These are phyloP conservation scores for Myxozyma neotropica DNA, from an alignment of 805 yeast species.

Conservation along the genomic window DNA sequence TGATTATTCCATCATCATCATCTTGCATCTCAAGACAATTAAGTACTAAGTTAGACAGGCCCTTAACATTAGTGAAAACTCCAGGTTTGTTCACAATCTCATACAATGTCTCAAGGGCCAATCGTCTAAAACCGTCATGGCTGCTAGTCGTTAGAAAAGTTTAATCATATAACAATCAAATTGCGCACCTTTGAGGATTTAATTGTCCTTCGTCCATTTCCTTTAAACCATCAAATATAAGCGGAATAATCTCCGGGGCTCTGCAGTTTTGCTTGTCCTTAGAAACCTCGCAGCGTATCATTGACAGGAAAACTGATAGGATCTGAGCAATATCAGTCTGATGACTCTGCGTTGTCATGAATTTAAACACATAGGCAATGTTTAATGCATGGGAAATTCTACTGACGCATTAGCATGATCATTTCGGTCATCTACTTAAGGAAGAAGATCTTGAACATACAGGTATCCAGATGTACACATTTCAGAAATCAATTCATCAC, in stretches of 20 bases:
- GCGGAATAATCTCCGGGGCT: background rate
- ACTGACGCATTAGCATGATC: background rate
- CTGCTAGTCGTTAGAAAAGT: background rate
- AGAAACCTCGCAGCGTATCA: background rate
- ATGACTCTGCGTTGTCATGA: background rate
- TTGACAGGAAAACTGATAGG: background rate
- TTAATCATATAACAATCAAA: background rate
- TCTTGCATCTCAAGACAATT: background rate
- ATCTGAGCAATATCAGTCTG: background rate
- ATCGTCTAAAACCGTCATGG: background rate
- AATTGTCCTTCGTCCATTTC: background rate
- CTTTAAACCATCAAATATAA: background rate
- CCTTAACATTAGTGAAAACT: background rate
- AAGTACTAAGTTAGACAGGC: background rate
- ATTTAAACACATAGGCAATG: background rate
- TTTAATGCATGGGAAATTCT: background rate
- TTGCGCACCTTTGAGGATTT: background rate
- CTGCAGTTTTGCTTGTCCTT: background rate
- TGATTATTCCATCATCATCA: background rate
- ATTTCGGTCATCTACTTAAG: background rate
- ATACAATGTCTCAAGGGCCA: background rate
- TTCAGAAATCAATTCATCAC: background rate
- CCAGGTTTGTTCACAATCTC: background rate
- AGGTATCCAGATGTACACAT: slow-evolving; percentile 2
- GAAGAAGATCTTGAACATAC: background rate